Conservation (phyloP, 2,329 filamentous ascomycete species). For the Anthostomella pinea region DNA sequence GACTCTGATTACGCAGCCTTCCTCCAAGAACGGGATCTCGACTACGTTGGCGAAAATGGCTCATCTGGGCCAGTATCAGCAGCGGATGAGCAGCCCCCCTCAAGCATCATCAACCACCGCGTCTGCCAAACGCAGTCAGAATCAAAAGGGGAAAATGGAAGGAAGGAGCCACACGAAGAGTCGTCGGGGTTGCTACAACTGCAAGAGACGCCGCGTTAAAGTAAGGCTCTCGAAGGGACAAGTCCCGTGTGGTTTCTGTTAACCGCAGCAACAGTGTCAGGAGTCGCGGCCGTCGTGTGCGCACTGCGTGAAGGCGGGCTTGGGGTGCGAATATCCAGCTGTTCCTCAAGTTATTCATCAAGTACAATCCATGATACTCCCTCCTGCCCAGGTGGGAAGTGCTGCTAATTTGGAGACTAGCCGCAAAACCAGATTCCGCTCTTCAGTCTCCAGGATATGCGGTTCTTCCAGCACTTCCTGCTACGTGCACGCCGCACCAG, state of each 20-base stretch:
- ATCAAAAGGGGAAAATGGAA: constrained; percentile 43
- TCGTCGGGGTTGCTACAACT: constrained; percentile 63
- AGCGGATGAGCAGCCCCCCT: constrained; percentile 11
- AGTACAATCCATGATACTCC: constrained; percentile 29
- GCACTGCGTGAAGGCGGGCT: constrained; percentile 60
- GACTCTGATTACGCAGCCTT: constrained; percentile 20
- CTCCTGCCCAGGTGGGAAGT: constrained; percentile 6
- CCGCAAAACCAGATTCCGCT: constrained; percentile 57
- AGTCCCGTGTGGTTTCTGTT: constrained; percentile 1
- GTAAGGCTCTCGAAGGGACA: constrained; percentile 29
- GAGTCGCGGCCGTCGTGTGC: constrained; percentile 62
- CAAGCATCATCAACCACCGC: constrained; percentile 12
- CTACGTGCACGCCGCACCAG: constrained; percentile 61
- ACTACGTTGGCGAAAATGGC: constrained; percentile 13
- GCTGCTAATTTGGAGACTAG: constrained; percentile 32
- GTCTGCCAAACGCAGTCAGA: constrained; percentile 7
- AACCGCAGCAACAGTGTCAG: constrained; percentile 51
- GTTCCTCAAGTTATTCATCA: constrained; percentile 50
- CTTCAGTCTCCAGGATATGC: constrained; percentile 63
- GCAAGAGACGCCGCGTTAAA: constrained; percentile 65
- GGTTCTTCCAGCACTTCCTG: constrained; percentile 67
- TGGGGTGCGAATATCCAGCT: constrained; percentile 62
- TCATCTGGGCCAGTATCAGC: constrained; percentile 16
- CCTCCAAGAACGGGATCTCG: constrained; percentile 14
- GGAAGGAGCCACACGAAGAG: constrained; percentile 65